A percentile compares a stretch with the other conserved stretches of the same genome.
phyloP scores from a whole-genome alignment of 2,329 filamentous ascomycete genomes.

The Talaromyces sp. region DNA sequence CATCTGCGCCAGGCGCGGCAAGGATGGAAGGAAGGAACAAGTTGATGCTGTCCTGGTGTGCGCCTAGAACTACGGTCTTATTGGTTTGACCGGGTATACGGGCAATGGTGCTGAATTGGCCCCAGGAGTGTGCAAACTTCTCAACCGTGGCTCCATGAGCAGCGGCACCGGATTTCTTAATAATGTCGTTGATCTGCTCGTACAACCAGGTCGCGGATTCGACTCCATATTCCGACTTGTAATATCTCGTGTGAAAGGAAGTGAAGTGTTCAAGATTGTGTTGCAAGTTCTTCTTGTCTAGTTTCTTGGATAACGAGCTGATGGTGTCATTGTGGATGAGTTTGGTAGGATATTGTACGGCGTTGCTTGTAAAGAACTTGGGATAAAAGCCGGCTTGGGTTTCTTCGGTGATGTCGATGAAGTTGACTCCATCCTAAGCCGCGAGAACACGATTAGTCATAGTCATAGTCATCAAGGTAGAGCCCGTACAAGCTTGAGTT shows the following conservation, averaged over 20 bases:
- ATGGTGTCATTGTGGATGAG: slow-evolving; percentile 65
- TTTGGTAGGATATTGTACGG: slow-evolving; percentile 65
- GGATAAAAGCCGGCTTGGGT: slow-evolving; percentile 60
- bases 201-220: slow-evolving; percentile 88
- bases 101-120: slow-evolving; percentile 86
- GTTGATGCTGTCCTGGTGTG: slow-evolving; percentile 95
- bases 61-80: slow-evolving; percentile 82
- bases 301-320: slow-evolving; percentile 61
- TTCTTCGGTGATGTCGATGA: slow-evolving; percentile 87
- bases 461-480: not conserved
- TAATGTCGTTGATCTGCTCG: slow-evolving; percentile 66
- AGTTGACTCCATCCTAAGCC: slow-evolving; percentile 71
- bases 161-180: slow-evolving; percentile 68
- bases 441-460: not conserved
- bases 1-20: slow-evolving; percentile 87
- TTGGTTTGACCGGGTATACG: slow-evolving; percentile 83
- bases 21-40: slow-evolving; percentile 81
- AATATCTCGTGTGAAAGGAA: slow-evolving; percentile 58
- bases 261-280: slow-evolving; percentile 70
- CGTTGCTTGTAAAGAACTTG: slow-evolving; percentile 32
- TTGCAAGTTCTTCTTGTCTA: slow-evolving; percentile 74
- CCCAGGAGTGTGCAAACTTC: slow-evolving; percentile 79
- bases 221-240: slow-evolving; percentile 62
- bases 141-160: slow-evolving; percentile 64
- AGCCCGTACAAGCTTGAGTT: slow-evolving; percentile 66